These are phyloP conservation scores for Mycena chlorophos DNA, from an alignment of 768 basidiomycete species.

Conservation along the genomic window DNA sequence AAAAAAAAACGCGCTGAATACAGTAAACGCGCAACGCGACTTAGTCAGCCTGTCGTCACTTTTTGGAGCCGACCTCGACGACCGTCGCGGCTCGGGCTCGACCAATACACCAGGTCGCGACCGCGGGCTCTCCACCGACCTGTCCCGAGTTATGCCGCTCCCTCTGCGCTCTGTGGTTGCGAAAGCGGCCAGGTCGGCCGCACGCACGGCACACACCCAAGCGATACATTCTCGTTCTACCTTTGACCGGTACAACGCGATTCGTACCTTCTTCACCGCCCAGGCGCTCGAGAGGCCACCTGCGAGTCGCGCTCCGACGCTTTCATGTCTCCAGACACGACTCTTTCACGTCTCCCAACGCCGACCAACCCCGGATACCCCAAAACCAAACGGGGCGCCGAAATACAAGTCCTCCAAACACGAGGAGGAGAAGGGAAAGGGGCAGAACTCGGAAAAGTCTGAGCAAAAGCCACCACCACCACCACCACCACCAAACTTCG, in stretches of 20 bases:
- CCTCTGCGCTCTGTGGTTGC: not conserved
- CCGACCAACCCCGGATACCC: not conserved
- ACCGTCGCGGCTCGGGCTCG: not conserved
- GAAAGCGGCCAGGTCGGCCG: not conserved
- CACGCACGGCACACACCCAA: not conserved
- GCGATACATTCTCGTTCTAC: slow-evolving; percentile 23
- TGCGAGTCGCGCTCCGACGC: slow-evolving; percentile 2
- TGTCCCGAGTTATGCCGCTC: not conserved
- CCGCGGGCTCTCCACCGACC: not conserved
- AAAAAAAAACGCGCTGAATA: too few relatives aligned
- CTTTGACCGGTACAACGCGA: slow-evolving; percentile 59
- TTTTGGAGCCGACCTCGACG: not conserved
- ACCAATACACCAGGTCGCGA: too few relatives aligned
- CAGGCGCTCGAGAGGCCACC: slow-evolving; percentile 25
- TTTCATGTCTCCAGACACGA: slow-evolving; percentile 8
- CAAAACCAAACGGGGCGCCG: slow-evolving; percentile 6
- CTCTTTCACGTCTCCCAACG: slow-evolving; percentile 17
- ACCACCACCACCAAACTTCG: slow-evolving; percentile 39
- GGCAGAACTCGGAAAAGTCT: slow-evolving; percentile 5
- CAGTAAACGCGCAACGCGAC: too few relatives aligned
- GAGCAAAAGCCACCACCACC: not conserved
- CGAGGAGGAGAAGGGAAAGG: not conserved
- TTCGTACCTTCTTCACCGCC: slow-evolving; percentile 57
- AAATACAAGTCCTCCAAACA: slow-evolving; percentile 2
- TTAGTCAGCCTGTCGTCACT: not conserved